A percentile compares a stretch with the other conserved stretches of the same genome.
Conservation (phyloP, 257 asterid genomes). For the Salvia splendens region DNA sequence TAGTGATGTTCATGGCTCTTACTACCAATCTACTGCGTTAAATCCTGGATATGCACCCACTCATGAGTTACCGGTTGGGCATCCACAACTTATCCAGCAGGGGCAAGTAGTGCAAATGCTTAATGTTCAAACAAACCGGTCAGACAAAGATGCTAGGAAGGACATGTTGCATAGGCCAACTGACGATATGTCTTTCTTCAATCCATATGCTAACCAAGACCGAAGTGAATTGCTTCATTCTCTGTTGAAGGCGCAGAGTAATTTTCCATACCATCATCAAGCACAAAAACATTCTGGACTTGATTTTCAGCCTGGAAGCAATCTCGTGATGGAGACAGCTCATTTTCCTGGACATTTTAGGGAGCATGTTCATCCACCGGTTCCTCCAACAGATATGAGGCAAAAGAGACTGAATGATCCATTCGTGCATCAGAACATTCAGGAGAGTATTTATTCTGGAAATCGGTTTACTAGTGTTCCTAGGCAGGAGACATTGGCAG, state of each 20-base stretch:
- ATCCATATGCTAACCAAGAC: constrained; percentile 50
- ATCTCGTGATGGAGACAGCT: constrained; percentile 52
- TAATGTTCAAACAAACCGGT: constrained; percentile 43
- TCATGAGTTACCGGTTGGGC: constrained; percentile 58
- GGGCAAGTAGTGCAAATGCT: constrained; percentile 52
- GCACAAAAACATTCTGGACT: constrained; percentile 57
- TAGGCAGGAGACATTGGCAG: constrained; percentile 50
- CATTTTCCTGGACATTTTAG: constrained; percentile 56
- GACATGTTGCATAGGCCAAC: constrained; percentile 49
- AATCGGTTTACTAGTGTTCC: constrained; percentile 48
- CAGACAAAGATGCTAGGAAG: constrained; percentile 51
- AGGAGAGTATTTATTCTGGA: constrained; percentile 49
- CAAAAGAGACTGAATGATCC: constrained; percentile 66
- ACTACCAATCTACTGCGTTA: constrained; percentile 48
- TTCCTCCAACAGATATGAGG: constrained; percentile 54
- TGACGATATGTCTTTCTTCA: constrained; percentile 51
- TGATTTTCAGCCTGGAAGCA: constrained; percentile 52
- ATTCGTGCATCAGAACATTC: constrained; percentile 53
- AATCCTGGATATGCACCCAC: constrained; percentile 56
- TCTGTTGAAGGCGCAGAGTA: constrained; percentile 53
- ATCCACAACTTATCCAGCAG: constrained; percentile 53
- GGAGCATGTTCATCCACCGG: constrained; percentile 53
- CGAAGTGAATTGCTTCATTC: constrained; percentile 67
- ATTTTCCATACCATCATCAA: constrained; percentile 47
- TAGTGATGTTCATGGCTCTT: constrained; percentile 54